A percentile compares a stretch with the other conserved stretches of the same genome.
Conservation (phyloP, 2,329 filamentous ascomycete genomes). For the Trichoderma atroviride region DNA sequence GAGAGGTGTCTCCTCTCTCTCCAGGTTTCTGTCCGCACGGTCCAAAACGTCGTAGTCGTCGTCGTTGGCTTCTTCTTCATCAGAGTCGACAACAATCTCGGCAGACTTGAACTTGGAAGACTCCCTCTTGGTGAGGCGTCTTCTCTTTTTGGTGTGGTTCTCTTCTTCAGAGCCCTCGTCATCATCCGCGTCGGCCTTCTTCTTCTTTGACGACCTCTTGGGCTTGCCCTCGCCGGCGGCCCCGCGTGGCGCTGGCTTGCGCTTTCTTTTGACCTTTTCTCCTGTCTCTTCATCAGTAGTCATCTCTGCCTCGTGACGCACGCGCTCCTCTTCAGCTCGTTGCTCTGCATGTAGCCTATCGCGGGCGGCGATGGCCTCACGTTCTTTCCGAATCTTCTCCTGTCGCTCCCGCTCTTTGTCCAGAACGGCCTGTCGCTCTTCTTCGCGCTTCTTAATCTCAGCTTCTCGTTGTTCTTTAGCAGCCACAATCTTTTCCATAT, state of each 20-base stretch:
- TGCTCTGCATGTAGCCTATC: conserved; percentile 73
- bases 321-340: conserved; percentile 47
- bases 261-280: conserved; percentile 78
- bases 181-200: conserved; percentile 44
- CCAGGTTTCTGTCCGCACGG: conserved; percentile 48
- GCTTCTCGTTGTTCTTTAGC: conserved; percentile 79
- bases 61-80: conserved; percentile 58
- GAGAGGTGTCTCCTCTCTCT: conserved; percentile 41
- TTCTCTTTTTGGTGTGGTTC: conserved; percentile 63
- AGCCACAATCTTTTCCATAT: conserved; percentile 82
- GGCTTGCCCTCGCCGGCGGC: conserved; percentile 46
- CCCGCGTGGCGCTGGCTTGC: conserved; percentile 52
- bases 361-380: conserved; percentile 75
- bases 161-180: conserved; percentile 49
- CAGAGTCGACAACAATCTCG: conserved; percentile 80
- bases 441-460: conserved; percentile 77
- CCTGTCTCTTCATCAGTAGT: conserved; percentile 82
- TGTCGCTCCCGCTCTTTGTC: conserved; percentile 73
- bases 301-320: conserved; percentile 67
- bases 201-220: conserved; percentile 63
- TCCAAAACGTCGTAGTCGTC: conserved; percentile 49
- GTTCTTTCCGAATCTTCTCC: conserved; percentile 82
- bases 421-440: conserved; percentile 67
- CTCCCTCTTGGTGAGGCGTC: conserved; percentile 56
- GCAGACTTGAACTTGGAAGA: conserved; percentile 78